Percentiles rank a stretch among this genome's conserved stretches.
Evolutionary conservation across 495 filamentous ascomycete species (phyloP).

Genomic region (Penicillium tannophilum): DNA sequence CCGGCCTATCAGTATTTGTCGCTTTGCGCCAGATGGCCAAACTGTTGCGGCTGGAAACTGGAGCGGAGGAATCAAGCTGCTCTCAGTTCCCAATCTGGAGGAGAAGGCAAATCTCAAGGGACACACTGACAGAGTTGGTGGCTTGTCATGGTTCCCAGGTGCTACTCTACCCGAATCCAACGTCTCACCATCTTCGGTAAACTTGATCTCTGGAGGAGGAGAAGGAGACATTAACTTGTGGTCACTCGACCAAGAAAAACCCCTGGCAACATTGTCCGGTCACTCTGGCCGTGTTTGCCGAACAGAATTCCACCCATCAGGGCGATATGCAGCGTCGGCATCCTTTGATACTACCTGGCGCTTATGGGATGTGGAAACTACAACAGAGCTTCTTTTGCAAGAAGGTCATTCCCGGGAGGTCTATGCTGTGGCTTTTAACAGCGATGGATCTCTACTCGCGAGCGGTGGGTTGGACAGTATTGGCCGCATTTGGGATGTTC

Average conservation of each 20-base stretch:
- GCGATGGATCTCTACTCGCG: constrained; percentile 86
- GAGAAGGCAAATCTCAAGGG: constrained; percentile 73
- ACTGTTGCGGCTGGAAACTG: constrained; percentile 89
- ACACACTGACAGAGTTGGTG: constrained; percentile 85
- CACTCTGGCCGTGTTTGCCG: constrained; percentile 87
- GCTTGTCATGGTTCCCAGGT: constrained; percentile 85
- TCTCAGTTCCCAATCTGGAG: constrained; percentile 80
- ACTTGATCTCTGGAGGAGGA: constrained; percentile 87
- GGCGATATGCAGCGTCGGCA: constrained; percentile 86
- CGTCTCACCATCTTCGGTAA: constrained; percentile 73
- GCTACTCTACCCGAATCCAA: constrained; percentile 70
- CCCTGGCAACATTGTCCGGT: constrained; percentile 79
- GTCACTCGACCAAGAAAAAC: constrained; percentile 82
- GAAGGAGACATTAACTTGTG: constrained; percentile 90
- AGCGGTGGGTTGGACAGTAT: constrained; percentile 92
- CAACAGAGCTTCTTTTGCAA: constrained; percentile 81
- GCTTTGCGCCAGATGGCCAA: constrained; percentile 85
- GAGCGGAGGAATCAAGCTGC: constrained; percentile 82
- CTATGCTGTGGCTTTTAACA: constrained; percentile 84
- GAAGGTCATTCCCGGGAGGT: constrained; percentile 95
- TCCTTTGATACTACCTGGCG: constrained; percentile 97
- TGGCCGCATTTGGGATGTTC: constrained; percentile 94
- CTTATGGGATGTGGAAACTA: constrained; percentile 89
- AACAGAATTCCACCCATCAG: constrained; percentile 93
- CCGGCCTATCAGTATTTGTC: constrained; percentile 82